phyloP scores from a whole-genome alignment of 2,329 filamentous ascomycete genomes.

The Drechslerella coelobrocha region DNA sequence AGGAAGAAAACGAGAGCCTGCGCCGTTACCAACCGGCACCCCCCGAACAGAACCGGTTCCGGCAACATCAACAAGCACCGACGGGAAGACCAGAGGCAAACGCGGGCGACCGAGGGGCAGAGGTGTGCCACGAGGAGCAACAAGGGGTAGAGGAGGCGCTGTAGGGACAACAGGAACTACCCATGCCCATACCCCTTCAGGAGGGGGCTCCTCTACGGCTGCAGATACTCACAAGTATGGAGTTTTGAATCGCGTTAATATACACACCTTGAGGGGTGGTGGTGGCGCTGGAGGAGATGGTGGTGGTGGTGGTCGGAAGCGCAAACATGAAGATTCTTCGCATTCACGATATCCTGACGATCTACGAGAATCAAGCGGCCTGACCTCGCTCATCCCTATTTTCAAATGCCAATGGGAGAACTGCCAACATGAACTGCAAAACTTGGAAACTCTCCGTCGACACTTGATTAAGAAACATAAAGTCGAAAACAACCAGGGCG shows the following conservation, averaged over 20 bases:
- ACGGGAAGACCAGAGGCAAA: conserved; percentile 19
- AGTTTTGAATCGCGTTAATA: conserved; percentile 11
- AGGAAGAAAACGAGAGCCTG: conserved; percentile 19
- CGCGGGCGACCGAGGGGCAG: conserved; percentile 38
- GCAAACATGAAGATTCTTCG: conserved; percentile 25
- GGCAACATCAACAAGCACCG: not conserved
- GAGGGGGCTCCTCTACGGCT: conserved; percentile 13
- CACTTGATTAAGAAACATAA: conserved; percentile 67
- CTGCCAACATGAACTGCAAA: conserved; percentile 68
- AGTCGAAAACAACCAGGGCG: conserved; percentile 56
- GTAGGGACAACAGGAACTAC: not conserved
- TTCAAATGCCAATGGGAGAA: conserved; percentile 67
- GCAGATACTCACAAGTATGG: conserved; percentile 37
- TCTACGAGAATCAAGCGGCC: not conserved
- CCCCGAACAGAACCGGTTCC: conserved; percentile 13
- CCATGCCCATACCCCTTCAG: conserved; percentile 10
- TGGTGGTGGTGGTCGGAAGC: conserved; percentile 20
- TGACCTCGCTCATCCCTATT: conserved; percentile 54
- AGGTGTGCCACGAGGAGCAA: conserved; percentile 10
- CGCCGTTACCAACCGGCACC: conserved; percentile 12
- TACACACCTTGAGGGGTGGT: conserved; percentile 8
- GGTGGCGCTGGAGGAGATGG: conserved; percentile 12
- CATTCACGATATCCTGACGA: conserved; percentile 15
- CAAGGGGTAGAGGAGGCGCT: conserved; percentile 13
- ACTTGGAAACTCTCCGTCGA: conserved; percentile 66